These are phyloP conservation scores for Seminavis robusta DNA, from an alignment of 108 stramenopile species.

Conservation along the genomic window DNA sequence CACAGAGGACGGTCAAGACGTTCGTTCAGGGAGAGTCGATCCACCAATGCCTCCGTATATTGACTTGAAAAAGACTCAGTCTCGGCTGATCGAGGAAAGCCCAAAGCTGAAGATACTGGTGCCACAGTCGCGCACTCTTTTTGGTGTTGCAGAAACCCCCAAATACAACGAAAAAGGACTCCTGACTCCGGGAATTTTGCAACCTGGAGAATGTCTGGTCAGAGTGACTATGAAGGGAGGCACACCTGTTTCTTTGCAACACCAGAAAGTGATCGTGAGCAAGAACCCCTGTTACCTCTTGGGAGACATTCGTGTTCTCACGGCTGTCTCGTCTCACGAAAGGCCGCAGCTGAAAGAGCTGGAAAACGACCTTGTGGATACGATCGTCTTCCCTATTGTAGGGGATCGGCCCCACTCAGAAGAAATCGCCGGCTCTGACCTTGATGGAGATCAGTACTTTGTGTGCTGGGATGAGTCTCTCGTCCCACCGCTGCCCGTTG, in stretches of 20 bases:
- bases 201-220: background rate
- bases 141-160: constrained; percentile 8
- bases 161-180: too few relatives aligned
- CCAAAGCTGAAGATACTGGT: background rate
- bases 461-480: constrained; percentile 1
- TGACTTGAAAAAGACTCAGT: too few relatives aligned
- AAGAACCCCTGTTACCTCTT: constrained; percentile 3
- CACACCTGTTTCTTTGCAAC: background rate
- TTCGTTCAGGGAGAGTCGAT: too few relatives aligned
- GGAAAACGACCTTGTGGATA: background rate
- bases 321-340: background rate
- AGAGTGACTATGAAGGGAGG: background rate
- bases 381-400: background rate
- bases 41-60: too few relatives aligned
- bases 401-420: background rate
- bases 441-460: constrained; percentile 6
- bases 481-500: background rate
- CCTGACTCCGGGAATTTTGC: background rate
- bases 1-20: too few relatives aligned
- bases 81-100: too few relatives aligned
- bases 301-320: constrained; percentile 2
- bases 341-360: background rate
- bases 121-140: constrained; percentile 2
- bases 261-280: background rate
- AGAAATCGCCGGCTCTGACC: constrained; percentile 4